Conservation (phyloP, 164 flowering plant species). For the Liriodendron chinense region DNA sequence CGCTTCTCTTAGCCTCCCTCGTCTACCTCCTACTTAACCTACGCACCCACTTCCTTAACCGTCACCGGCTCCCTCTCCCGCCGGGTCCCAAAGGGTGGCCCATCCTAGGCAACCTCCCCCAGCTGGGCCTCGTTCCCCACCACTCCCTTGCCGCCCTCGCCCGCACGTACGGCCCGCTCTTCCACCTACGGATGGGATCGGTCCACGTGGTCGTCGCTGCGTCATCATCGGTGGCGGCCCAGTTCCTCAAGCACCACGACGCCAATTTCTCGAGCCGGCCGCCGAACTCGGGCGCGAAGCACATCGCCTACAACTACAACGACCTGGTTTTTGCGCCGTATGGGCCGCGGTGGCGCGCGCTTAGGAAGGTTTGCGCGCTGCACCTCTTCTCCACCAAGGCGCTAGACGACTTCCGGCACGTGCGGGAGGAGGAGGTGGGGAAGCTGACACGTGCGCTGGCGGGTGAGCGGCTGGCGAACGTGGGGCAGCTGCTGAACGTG, state of each 20-base stretch:
- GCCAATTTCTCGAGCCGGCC: conserved; percentile 78
- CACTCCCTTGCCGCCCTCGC: conserved; percentile 61
- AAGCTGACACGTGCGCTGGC: conserved; percentile 39
- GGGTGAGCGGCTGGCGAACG: conserved; percentile 14
- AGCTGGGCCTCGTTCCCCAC: conserved; percentile 74
- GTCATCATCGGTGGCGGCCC: conserved; percentile 63
- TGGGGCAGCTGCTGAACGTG: conserved; percentile 56
- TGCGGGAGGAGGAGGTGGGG: conserved; percentile 68
- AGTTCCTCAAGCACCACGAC: conserved; percentile 71
- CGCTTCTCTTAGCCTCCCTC: conserved; percentile 13
- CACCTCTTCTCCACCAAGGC: conserved; percentile 87
- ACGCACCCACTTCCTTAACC: not conserved
- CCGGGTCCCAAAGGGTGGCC: conserved; percentile 96
- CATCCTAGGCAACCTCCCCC: conserved; percentile 83
- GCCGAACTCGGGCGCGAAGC: conserved; percentile 68
- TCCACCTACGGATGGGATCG: conserved; percentile 68
- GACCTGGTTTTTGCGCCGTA: conserved; percentile 90
- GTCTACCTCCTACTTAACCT: conserved; percentile 20
- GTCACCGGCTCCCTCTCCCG: conserved; percentile 35
- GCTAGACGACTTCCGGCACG: conserved; percentile 55
- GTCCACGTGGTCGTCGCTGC: conserved; percentile 77
- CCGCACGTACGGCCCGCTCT: conserved; percentile 61
- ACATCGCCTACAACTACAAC: conserved; percentile 73
- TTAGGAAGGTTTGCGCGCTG: conserved; percentile 65
- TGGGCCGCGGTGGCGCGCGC: conserved; percentile 79